phyloP scores from a whole-genome alignment of 1,139 yeast genomes.

The Zygosaccharomyces sapae region DNA sequence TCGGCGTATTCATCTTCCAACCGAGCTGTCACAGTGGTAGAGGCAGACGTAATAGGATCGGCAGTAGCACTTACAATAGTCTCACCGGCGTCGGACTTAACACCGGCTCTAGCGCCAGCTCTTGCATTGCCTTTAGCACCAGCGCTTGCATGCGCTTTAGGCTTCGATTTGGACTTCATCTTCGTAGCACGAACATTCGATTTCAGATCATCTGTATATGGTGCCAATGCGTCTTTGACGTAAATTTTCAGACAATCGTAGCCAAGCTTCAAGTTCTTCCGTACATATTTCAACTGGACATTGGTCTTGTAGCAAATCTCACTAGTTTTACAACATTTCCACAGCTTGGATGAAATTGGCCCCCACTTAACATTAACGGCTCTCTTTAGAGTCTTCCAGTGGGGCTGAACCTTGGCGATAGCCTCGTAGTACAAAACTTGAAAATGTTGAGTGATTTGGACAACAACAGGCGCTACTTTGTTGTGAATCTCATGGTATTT shows the following conservation, averaged over 20 bases:
- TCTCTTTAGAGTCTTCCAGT: neutral
- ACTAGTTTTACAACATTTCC: neutral
- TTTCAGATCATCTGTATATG: slow-evolving; percentile 2
- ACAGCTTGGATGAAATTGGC: neutral
- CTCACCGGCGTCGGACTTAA: neutral
- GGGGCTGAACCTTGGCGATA: neutral
- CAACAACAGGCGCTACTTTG: neutral
- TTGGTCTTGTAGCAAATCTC: slow-evolving; percentile 1
- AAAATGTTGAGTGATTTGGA: neutral
- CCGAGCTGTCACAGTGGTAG: neutral
- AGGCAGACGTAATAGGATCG: neutral
- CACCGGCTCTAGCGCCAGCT: slow-evolving; percentile 2
- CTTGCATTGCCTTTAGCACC: slow-evolving; percentile 1
- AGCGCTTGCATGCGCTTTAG: slow-evolving; percentile 1
- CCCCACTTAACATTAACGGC: neutral
- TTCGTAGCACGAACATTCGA: neutral
- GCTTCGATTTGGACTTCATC: neutral
- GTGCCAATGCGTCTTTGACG: slow-evolving; percentile 1
- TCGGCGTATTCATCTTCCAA: slow-evolving; percentile 13
- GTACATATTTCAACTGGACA: neutral
- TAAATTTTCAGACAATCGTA: neutral
- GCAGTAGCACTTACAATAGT: slow-evolving; percentile 1
- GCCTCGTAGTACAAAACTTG: neutral
- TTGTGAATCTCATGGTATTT: neutral
- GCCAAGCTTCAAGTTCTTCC: neutral